Evolutionary conservation across 345 rosid genomes (phyloP).

Genomic region (Pistacia atlantica): DNA sequence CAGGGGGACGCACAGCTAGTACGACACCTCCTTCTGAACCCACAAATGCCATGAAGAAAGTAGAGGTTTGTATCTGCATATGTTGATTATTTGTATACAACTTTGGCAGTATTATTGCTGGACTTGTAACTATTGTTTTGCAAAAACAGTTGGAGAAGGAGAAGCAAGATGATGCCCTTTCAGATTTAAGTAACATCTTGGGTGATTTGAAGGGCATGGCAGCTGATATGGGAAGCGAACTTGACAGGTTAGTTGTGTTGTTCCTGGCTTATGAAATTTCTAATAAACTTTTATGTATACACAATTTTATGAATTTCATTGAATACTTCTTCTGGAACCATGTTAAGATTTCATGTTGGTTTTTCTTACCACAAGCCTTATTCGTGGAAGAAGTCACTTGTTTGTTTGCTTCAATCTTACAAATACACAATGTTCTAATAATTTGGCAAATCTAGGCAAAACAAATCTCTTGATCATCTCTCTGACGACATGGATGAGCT

Average conservation of each 20-base stretch:
- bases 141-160: conserved; percentile 65
- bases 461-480: conserved; percentile 80
- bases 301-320: too few relatives aligned
- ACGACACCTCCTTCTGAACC: conserved; percentile 52
- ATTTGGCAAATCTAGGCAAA: conserved; percentile 70
- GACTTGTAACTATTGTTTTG: background rate
- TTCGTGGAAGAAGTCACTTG: too few relatives aligned
- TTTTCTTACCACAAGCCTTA: too few relatives aligned
- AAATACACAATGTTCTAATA: background rate
- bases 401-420: background rate
- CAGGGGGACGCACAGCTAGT: conserved; percentile 46
- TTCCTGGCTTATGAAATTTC: conserved; percentile 9
- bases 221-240: conserved; percentile 85
- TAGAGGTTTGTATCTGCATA: conserved; percentile 54
- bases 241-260: conserved; percentile 55
- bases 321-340: too few relatives aligned
- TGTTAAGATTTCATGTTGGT: too few relatives aligned
- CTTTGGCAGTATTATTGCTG: background rate
- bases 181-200: conserved; percentile 72
- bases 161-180: conserved; percentile 86
- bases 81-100: conserved; percentile 3
- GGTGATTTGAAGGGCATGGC: conserved; percentile 97
- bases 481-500: conserved; percentile 78
- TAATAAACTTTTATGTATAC: background rate
- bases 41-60: conserved; percentile 66